Conservation (phyloP, 345 rosid genomes). For the Ceriops decandra region DNA sequence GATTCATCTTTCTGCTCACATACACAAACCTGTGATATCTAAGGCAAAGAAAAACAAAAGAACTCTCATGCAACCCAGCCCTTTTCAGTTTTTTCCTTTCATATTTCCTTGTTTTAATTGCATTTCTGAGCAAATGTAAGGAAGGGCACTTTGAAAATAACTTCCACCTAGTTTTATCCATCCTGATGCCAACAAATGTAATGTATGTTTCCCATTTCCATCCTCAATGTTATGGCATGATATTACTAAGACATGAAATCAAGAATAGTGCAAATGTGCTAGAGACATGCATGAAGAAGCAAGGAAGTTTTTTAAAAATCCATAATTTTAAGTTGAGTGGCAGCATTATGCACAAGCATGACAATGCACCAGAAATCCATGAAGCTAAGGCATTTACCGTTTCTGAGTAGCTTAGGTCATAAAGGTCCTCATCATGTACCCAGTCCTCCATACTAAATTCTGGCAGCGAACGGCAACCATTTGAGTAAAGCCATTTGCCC, state of each 20-base stretch:
- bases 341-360: neutral
- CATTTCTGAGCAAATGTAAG: neutral
- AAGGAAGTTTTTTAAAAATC: no score
- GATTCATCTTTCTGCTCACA: no score
- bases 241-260: neutral
- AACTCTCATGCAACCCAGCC: no score
- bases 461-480: constrained; percentile 65
- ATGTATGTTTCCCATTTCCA: neutral
- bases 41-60: no score
- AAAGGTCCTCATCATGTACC: constrained; percentile 86
- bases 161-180: neutral
- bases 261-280: no score
- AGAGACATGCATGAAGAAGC: no score
- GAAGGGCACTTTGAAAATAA: neutral
- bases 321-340: no score
- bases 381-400: constrained; percentile 47
- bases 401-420: constrained; percentile 77
- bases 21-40: no score
- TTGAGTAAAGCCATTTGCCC: constrained; percentile 97
- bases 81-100: neutral
- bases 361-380: constrained; percentile 2
- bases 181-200: neutral
- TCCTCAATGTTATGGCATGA: neutral
- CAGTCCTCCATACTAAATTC: constrained; percentile 87
- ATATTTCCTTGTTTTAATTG: neutral